Base-by-base conservation (phyloP, 371 early-diverging fungal species). In the Mucor irregularis region DNA sequence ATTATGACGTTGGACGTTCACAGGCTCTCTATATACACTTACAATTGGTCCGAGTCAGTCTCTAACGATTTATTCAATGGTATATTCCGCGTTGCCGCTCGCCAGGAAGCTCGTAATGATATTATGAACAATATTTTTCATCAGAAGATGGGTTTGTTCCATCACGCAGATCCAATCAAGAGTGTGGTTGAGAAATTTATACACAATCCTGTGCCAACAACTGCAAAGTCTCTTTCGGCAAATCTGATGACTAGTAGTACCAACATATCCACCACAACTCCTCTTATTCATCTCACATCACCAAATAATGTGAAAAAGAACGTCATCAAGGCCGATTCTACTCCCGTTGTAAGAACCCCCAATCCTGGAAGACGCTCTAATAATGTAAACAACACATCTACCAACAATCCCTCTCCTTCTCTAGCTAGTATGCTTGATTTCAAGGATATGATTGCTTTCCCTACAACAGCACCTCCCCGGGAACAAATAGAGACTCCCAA, bases 81-180 rank as follows among this genome's bases (percentile, higher is more conserved):
- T 7, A 54, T 75, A 6, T 52, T 51, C 22, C 68, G 60, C 9
- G 42, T 64, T 21, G 61, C 65, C 0, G 48, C 42, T n/a, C 77
- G 85, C 62, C 85, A 86, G 53, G 71, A 71, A 57, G 68, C 80
- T 26, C 80, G 89, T 1, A 78, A 68, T 56, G 56, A 69, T 42
- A 57, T 87, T 0, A 65, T 89, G 11, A 68, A 72, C 52, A 84
- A 80, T 43, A 84, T 89, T 31, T 45, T 89, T 22, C 78, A 84
- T 47, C 89, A 89, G 56, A 89, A 89, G 50, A 83, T 89, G 83
- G 89, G 89, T 0, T 57, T 86, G 2, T 89, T 89, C 61, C 83
- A 87, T 56, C 86, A 87, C 53, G 61, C 70, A 2, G 25, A 66
- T 50, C 43, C 73, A 24, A 47, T 77, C 33, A 57, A 58, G 21